Base-by-base conservation (phyloP, 495 filamentous ascomycete genomes). In the Durotheca rogersii region DNA sequence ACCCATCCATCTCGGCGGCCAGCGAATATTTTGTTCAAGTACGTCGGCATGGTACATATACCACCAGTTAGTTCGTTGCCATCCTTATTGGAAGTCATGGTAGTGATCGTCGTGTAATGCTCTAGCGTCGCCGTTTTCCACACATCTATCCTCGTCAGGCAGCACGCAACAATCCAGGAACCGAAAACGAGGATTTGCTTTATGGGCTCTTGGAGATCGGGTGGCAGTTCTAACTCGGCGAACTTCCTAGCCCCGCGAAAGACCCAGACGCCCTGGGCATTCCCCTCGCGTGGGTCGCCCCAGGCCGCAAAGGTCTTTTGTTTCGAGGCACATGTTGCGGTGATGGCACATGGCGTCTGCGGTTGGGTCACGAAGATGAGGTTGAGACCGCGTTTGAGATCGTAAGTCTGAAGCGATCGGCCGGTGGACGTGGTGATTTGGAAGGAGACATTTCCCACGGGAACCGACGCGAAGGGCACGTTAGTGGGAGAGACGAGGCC, bases 401-500 rank as follows among this genome's bases (percentile, higher is more conserved):
- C 93, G 69, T 97, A 97, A 1, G 93, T 97, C 65, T 97, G 93
- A 9, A 99, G 80, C 33, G 83, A 86, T 53, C 83, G 81, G 53
- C 90, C 91, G 39, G 92, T 88, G 0, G 88, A 96, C 30, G 94
- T 97, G 10, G 93, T 96, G 67, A 99, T 88, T 62, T 99, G 93
- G 66, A 93, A 96, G 12, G 90, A 95, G 4, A 89, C 88, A 67
- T 94, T 95, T 45, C 93, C 93, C 11, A 96, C 73, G 2, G 93
- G 88, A 16, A 92, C 79, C 15, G 84, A 83, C 6, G 91, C 88
- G 61, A 97, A 96, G 4, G 93, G 92, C 2, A 95, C 88, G 25
- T 78, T 54, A 9, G 91, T 96, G 2, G 93, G 88, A 10, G 94
- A 96, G 10, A 97, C 89, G 6, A 97, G 77, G 34, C 93, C 93